Evolutionary conservation across 306 rosid genomes (phyloP), one percentile per base, ranked within the genome.

Genomic region (Trifolium fragiferum): DNA sequence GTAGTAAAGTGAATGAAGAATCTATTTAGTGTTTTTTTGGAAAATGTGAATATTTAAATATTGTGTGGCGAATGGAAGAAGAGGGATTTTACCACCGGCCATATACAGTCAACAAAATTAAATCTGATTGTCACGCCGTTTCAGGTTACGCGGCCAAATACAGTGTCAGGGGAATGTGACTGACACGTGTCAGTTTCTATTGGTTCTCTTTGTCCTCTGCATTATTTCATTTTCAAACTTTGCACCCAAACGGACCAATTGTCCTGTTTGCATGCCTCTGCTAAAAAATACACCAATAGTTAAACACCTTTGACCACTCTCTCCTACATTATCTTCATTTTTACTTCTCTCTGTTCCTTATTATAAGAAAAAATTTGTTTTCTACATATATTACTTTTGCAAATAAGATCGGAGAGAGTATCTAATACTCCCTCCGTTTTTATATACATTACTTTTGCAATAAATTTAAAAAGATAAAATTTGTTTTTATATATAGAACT

Each of bases 191-290:
- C 84, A 2, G 78, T 81, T 25, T 58, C 69, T 73, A 77, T 47
- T 57, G 66, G 41, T 66, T 46, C 69, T 33, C 32, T 70, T 57
- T 70, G 66, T 74, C 51, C 59, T 68, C 14, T 23, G 19, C 14
- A 37, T 30, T 40, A 41, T 61, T 66, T 76, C 55, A 38, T 63
- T 75, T 87, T 72, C 80, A 82, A 86, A 82, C 70, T 66, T 76
- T 70, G 89, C 80, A 72, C 70, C 82, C 84, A 84, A 80, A 68
- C 53, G 43, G 68, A 71, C 97, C 98, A 85, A 86, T 88, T 82
- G 81, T 78, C 78, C 86, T 65, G 81, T 88, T 80, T 85, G 96
- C 93, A 88, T 92, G 89, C 88, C 82, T 77, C 81, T 84, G 74
- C 81, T 75, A 70, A 57, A 77, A 77, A 79, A 53, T 5, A 43